phyloP scores from a whole-genome alignment of 2,329 filamentous ascomycete genomes.

The Paecilomyces sp. region DNA sequence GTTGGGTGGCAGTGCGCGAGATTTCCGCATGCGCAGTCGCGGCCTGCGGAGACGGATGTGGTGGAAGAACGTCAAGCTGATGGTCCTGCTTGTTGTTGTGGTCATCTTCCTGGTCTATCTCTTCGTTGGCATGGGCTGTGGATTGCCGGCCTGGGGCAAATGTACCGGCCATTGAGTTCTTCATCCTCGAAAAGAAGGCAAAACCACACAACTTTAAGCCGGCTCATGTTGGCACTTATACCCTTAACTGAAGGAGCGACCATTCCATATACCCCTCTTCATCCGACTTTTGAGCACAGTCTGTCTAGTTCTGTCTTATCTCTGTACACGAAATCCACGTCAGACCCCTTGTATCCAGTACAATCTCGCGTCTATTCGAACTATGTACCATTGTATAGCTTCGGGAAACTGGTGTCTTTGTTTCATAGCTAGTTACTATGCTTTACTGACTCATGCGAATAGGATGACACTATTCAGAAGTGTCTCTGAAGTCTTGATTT shows the following conservation, averaged over 20 bases:
- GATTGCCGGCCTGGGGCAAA: slow-evolving; percentile 51
- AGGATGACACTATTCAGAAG: neutral
- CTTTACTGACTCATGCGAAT: neutral
- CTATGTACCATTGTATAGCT: neutral
- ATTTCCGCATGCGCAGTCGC: slow-evolving; percentile 82
- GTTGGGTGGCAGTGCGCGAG: slow-evolving; percentile 76
- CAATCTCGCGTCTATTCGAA: neutral
- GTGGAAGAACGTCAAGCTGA: slow-evolving; percentile 98
- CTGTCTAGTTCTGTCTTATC: neutral
- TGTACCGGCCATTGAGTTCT: slow-evolving; percentile 26
- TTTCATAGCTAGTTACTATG: neutral
- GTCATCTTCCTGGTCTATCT: slow-evolving; percentile 62
- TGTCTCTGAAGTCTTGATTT: too few relatives aligned
- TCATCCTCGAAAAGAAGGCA: neutral
- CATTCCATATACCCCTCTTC: neutral
- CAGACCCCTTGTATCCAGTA: neutral
- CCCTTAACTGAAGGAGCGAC: neutral
- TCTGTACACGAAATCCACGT: neutral
- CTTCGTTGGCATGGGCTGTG: slow-evolving; percentile 66
- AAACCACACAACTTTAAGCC: neutral
- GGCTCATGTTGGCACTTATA: neutral
- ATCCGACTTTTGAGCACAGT: neutral
- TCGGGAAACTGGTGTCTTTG: neutral
- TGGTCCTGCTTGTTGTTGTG: slow-evolving; percentile 71
- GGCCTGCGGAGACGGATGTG: slow-evolving; percentile 91